Base-by-base conservation (phyloP, 768 basidiomycete genomes). In the Naganishia friedmannii region DNA sequence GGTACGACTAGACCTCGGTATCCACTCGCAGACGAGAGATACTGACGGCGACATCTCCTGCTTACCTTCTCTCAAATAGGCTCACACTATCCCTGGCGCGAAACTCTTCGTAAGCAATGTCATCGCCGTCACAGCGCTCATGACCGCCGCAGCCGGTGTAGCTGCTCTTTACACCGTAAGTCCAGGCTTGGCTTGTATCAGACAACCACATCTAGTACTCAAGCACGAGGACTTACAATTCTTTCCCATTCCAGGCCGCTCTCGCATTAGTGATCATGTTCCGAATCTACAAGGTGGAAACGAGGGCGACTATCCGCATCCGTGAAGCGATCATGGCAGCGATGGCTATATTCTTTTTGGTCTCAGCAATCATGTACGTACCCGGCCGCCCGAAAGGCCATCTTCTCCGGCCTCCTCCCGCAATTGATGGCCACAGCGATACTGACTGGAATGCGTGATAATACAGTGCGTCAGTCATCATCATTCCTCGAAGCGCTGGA, bases 101-200 rank as follows among this genome's bases (percentile, higher is more conserved):
- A 58, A 60, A 32, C 57, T 69, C 10, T 56, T 57, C 46, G 57
- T 63, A 10, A 45, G 39, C 13, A 58, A 69, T 45, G 57, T 69
- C 68, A 58, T 69, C 42, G 68, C 68, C 46, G 57, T 53, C 26
- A 69, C 68, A 15, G 54, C 68, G 0, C 56, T 63, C 31, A 69
- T 69, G 68, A 48, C 45, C 5, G 53, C 45, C 26, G 68, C 51
- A 15, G 68, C 68, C 45, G 68, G 68, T 60, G 39, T 69, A 45
- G 13, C 45, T n/a, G 58, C 68, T 26, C 42, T 69, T 1, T 69
- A 69, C 29, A 69, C 68, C 57, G 68, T 69, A 37, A 28, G 68
- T 45, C 57, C 8, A 42, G n/a, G 42, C 42, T 45, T 58, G 21
- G n/a, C n/a, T n/a, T n/a, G n/a, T n/a, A n/a, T 17, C 9, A 12